phyloP scores from a whole-genome alignment of 2,329 filamentous ascomycete species.

The Aspergillus oerlinghausenensis region DNA sequence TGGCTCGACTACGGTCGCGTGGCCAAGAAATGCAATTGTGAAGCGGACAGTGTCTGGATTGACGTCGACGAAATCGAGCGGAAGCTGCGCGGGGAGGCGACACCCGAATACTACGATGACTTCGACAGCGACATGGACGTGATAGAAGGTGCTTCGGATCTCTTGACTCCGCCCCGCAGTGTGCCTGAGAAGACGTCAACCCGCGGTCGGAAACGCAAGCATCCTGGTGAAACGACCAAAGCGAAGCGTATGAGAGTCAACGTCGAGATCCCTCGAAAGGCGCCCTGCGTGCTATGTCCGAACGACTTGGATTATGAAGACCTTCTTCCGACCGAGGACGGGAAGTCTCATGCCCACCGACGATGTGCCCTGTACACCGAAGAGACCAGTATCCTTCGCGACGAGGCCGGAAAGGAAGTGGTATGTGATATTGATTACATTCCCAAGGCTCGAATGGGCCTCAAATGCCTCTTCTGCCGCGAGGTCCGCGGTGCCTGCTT shows the following conservation, averaged over 20 bases:
- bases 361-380: conserved; percentile 87
- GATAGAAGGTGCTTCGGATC: conserved; percentile 60
- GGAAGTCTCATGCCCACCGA: conserved; percentile 72
- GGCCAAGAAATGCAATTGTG: conserved; percentile 94
- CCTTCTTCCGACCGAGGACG: conserved; percentile 82
- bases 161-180: conserved; percentile 74
- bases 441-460: conserved; percentile 77
- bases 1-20: conserved; percentile 95
- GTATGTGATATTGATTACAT: conserved; percentile 77
- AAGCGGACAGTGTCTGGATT: conserved; percentile 97
- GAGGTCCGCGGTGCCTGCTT: conserved; percentile 95
- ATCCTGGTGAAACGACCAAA: conserved; percentile 52
- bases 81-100: conserved; percentile 79
- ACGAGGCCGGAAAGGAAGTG: conserved; percentile 63
- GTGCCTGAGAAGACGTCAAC: conserved; percentile 64
- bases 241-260: conserved; percentile 75
- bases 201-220: conserved; percentile 66
- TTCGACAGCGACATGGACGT: conserved; percentile 61
- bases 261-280: conserved; percentile 64
- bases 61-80: conserved; percentile 95
- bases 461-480: conserved; percentile 92
- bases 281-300: conserved; percentile 87
- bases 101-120: conserved; percentile 47
- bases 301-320: conserved; percentile 80
- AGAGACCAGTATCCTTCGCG: conserved; percentile 77